A percentile compares a stretch with the other conserved stretches of the same genome.
phyloP scores from a whole-genome alignment of 106 monocot genomes.

The Posidonia australis region DNA sequence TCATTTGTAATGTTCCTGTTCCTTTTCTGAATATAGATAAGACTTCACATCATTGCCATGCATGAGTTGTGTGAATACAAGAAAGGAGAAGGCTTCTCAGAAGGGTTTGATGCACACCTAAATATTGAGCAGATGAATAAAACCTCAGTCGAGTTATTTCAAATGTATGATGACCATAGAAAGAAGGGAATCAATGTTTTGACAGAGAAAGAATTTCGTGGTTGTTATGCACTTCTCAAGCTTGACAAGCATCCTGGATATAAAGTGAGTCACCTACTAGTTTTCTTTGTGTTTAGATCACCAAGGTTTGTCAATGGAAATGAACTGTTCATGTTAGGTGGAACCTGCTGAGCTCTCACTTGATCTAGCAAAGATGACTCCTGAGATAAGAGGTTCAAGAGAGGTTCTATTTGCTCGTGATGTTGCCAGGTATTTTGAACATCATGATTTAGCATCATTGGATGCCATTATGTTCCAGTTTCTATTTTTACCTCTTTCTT shows the following conservation, averaged over 20 bases:
- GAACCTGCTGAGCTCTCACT: constrained; percentile 96
- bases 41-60: constrained; percentile 92
- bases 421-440: constrained; percentile 62
- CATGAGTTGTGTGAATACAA: constrained; percentile 91
- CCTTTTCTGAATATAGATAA: constrained; percentile 40
- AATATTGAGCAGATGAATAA: constrained; percentile 99
- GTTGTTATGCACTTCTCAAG: constrained; percentile 96
- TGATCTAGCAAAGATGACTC: constrained; percentile 91
- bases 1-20: neutral
- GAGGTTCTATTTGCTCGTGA: constrained; percentile 83
- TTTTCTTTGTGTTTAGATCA: neutral
- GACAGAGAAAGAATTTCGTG: constrained; percentile 91
- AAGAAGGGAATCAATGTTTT: constrained; percentile 42
- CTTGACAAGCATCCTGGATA: constrained; percentile 94
- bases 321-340: constrained; percentile 34
- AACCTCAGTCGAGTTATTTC: constrained; percentile 94
- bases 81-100: constrained; percentile 92
- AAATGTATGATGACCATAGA: constrained; percentile 95
- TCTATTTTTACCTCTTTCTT: neutral
- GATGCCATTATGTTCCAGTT: neutral
- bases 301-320: neutral
- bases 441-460: neutral
- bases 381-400: constrained; percentile 54
- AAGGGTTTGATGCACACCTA: constrained; percentile 97
- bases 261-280: constrained; percentile 40